A percentile compares a stretch with the other conserved stretches of the same genome.
Evolutionary conservation across 306 rosid genomes (phyloP).

Genomic region (Vicia villosa): DNA sequence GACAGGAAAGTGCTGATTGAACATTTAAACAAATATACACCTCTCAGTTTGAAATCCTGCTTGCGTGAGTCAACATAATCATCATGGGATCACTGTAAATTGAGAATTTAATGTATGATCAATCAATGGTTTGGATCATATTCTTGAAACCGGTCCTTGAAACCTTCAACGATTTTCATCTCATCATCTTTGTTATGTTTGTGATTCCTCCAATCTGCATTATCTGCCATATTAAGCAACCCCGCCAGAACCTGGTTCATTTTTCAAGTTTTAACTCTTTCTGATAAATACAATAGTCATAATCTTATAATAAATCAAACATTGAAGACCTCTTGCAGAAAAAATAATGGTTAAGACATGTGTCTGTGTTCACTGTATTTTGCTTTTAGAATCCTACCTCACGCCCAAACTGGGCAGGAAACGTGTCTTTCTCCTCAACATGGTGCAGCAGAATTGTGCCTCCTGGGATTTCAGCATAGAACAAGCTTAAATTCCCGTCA

Average conservation of each 20-base stretch:
- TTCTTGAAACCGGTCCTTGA: slow-evolving; percentile 72
- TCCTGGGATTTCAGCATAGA: slow-evolving; percentile 82
- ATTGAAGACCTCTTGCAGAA: slow-evolving; percentile 3
- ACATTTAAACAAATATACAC: slow-evolving; percentile 32
- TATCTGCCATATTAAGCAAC: slow-evolving; percentile 84
- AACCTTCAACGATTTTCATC: slow-evolving; percentile 64
- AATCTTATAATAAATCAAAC: background rate
- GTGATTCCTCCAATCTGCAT: slow-evolving; percentile 87
- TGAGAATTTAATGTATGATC: slow-evolving; percentile 23
- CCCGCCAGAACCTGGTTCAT: slow-evolving; percentile 87
- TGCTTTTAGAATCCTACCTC: slow-evolving; percentile 63
- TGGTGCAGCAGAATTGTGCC: slow-evolving; percentile 65
- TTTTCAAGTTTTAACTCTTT: slow-evolving; percentile 14
- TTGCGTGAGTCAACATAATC: slow-evolving; percentile 24
- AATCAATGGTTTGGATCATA: slow-evolving; percentile 75
- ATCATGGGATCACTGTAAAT: background rate
- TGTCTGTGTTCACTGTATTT: slow-evolving; percentile 5
- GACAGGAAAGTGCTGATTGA: slow-evolving; percentile 9
- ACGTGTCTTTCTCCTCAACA: slow-evolving; percentile 70
- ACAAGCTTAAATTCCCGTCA: slow-evolving; percentile 67
- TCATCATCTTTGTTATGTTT: slow-evolving; percentile 79
- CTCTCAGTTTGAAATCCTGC: slow-evolving; percentile 33
- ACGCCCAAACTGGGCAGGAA: slow-evolving; percentile 94
- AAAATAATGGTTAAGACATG: background rate
- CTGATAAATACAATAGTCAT: slow-evolving; percentile 15